Conservation (phyloP, 306 rosid species). For the Quercus robur region DNA sequence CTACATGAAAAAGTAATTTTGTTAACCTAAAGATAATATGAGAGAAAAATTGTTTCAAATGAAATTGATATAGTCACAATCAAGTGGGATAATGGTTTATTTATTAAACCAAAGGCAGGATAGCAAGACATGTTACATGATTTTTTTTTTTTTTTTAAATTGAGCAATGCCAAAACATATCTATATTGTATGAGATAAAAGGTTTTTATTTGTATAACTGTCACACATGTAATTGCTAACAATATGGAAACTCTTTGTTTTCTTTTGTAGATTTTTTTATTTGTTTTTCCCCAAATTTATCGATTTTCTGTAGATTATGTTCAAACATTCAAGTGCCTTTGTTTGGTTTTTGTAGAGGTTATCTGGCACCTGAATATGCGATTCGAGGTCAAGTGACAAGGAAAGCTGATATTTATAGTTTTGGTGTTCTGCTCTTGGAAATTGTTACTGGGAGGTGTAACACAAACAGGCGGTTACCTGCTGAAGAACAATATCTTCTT, state of each 20-base stretch:
- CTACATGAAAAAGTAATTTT: too few relatives aligned
- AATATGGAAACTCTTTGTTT: background rate
- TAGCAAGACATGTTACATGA: background rate
- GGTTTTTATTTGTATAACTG: background rate
- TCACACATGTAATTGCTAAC: background rate
- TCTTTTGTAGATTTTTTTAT: background rate
- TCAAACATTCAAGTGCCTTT: background rate
- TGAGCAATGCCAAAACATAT: background rate
- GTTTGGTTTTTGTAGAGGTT: conserved; percentile 58
- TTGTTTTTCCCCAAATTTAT: background rate
- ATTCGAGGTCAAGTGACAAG: conserved; percentile 82
- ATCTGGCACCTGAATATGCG: conserved; percentile 87
- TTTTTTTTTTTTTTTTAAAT: background rate
- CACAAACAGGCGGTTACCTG: conserved; percentile 62
- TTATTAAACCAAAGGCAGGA: too few relatives aligned
- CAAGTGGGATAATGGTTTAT: too few relatives aligned
- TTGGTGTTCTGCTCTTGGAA: conserved; percentile 74
- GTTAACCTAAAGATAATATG: too few relatives aligned
- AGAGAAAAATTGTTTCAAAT: too few relatives aligned
- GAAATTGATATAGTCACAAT: too few relatives aligned
- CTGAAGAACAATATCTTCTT: conserved; percentile 66
- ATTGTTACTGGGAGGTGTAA: conserved; percentile 78
- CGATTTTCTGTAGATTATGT: conserved; percentile 5
- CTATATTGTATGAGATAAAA: background rate
- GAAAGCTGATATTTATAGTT: conserved; percentile 79